These are phyloP conservation scores for Suillus americanus DNA, from an alignment of 768 basidiomycete species.

Conservation along the genomic window DNA sequence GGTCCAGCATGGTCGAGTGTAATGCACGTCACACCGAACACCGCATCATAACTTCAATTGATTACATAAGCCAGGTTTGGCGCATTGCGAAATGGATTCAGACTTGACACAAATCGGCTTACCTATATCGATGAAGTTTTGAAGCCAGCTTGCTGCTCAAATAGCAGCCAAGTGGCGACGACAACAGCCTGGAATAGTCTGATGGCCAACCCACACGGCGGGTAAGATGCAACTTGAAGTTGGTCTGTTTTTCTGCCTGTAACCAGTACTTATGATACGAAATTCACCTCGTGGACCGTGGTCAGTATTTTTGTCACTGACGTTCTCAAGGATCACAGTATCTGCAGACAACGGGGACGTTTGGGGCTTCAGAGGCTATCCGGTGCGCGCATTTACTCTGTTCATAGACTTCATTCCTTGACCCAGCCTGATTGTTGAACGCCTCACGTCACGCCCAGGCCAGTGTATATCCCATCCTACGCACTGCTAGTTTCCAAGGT, in stretches of 20 bases:
- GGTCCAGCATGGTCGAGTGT: constrained; percentile 73
- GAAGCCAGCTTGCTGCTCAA: background rate
- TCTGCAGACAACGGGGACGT: background rate
- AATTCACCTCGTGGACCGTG: background rate
- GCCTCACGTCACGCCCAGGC: background rate
- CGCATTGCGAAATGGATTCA: background rate
- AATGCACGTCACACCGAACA: background rate
- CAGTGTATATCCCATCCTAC: background rate
- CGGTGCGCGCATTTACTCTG: background rate
- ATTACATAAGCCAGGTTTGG: background rate
- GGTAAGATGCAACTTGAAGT: background rate
- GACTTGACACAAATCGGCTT: background rate
- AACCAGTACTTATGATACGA: too few relatives aligned
- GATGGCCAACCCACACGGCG: background rate
- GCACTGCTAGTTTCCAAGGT: background rate
- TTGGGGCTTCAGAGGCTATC: background rate
- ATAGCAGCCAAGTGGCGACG: background rate
- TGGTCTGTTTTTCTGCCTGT: background rate
- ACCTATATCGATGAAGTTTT: background rate
- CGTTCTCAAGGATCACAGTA: background rate
- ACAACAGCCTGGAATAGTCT: background rate
- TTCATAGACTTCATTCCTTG: background rate
- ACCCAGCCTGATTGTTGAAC: background rate
- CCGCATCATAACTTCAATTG: background rate
- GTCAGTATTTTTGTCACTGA: background rate